A percentile compares a stretch with the other conserved stretches of the same genome.
Conservation (phyloP, 257 asterid species). For the Solanum tacnaense region DNA sequence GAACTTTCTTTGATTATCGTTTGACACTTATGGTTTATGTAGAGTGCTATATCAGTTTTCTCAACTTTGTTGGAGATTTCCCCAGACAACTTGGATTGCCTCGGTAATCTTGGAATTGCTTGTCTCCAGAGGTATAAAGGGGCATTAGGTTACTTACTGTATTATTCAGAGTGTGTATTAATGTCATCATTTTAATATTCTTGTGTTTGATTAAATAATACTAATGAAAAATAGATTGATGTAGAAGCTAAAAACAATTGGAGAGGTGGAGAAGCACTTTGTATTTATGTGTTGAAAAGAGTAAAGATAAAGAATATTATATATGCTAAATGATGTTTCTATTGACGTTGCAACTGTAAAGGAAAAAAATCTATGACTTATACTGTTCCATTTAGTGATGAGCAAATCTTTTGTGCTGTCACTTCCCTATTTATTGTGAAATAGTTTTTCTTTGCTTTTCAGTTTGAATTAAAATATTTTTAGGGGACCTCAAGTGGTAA, state of each 20-base stretch:
- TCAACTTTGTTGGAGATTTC: constrained; percentile 65
- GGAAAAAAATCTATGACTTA: not conserved
- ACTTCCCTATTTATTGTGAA: not conserved
- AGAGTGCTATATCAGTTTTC: constrained; percentile 87
- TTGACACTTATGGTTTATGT: constrained; percentile 12
- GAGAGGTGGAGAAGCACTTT: not conserved
- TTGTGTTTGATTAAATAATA: not conserved
- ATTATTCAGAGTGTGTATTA: not conserved
- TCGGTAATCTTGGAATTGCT: constrained; percentile 88
- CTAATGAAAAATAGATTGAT: not conserved
- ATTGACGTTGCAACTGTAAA: not conserved
- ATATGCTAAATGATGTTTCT: not conserved
- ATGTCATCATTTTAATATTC: not conserved
- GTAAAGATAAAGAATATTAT: not conserved
- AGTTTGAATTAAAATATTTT: not conserved
- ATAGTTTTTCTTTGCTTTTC: not conserved
- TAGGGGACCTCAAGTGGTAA: not conserved
- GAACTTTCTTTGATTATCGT: not conserved
- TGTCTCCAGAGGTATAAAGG: constrained; percentile 75
- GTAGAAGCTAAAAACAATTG: not conserved
- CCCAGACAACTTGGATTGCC: constrained; percentile 85
- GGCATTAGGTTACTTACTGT: not conserved
- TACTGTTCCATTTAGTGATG: not conserved
- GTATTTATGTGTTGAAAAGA: not conserved
- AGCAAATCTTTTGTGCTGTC: not conserved